A percentile compares a stretch with the other conserved stretches of the same genome.
Evolutionary conservation across 2,329 filamentous ascomycete genomes (phyloP).

Genomic region (Phyllosticta paracitricarpa): DNA sequence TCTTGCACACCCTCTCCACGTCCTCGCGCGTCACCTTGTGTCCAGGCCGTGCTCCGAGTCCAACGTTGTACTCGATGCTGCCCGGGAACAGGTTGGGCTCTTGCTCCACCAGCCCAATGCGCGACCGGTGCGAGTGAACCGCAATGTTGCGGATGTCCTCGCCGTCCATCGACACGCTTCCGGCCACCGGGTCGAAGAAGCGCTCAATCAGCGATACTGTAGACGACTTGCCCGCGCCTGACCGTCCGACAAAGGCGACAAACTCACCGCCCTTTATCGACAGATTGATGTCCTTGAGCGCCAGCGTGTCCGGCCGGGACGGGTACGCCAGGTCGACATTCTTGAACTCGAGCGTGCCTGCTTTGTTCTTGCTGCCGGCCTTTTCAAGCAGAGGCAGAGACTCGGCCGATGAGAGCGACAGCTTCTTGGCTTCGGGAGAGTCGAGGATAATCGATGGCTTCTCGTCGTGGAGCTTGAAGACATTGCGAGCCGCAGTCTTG

Average conservation of each 20-base stretch:
- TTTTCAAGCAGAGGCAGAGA: slow-evolving; percentile 25
- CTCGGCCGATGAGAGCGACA: slow-evolving; percentile 13
- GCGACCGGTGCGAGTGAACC: slow-evolving; percentile 27
- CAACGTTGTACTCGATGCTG: slow-evolving; percentile 34
- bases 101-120: slow-evolving; percentile 35
- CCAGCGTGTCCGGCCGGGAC: slow-evolving; percentile 20
- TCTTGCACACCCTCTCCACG: slow-evolving; percentile 27
- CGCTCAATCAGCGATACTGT: slow-evolving; percentile 36
- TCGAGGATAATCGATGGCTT: slow-evolving; percentile 28
- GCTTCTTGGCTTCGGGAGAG: background rate
- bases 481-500: slow-evolving; percentile 34
- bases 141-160: slow-evolving; percentile 30
- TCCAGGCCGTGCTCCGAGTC: slow-evolving; percentile 27
- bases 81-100: slow-evolving; percentile 38
- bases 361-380: slow-evolving; percentile 15
- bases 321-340: slow-evolving; percentile 25
- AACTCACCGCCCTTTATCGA: slow-evolving; percentile 28
- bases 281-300: slow-evolving; percentile 30
- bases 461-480: slow-evolving; percentile 33
- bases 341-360: slow-evolving; percentile 33
- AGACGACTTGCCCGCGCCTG: slow-evolving; percentile 38
- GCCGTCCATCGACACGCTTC: slow-evolving; percentile 31
- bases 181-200: slow-evolving; percentile 34
- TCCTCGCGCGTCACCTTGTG: slow-evolving; percentile 17
- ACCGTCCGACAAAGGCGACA: slow-evolving; percentile 34